Base-by-base conservation (phyloP, 139 green algal genomes). In the Chlorella sorokiniana region DNA sequence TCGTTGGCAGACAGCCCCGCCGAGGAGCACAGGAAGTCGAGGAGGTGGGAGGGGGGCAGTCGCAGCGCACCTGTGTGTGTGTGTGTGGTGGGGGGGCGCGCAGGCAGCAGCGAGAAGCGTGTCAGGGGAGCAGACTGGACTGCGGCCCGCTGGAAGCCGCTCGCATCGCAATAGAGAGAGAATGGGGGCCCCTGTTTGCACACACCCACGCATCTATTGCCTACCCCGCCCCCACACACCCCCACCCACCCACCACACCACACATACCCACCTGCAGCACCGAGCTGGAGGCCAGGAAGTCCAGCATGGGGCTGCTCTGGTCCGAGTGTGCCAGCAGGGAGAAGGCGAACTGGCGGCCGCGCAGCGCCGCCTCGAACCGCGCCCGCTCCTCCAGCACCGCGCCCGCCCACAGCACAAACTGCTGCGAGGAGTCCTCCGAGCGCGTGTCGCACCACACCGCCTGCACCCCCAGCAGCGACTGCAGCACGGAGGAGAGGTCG, bases 381-480 rank as follows among this genome's bases (percentile, higher is more conserved):
- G 88, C 70, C 78, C 87, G 81, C 33, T 92, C 84, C 64, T 94
- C 89, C 44, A 98, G 84, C 62, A 97, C 85, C 63, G 89, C 91
- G 3, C 93, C 93, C 11, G 90, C 92, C 94, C 94, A 98, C 45
- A 97, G 87, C 67, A 98, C 94, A 91, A 98, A 98, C 56, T 93
- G 90, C 89, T 97, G 90, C n/a, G 76, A 89, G 69, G 88, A 90
- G 70, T 91, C 77, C 70, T 93, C 88, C 23, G 83, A 91, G 64
- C 88, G 77, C 1, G 91, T 91, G 81, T 97, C 92, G 74, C 91
- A 96, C 91, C 91, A 95, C 75, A 98, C 94, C 52, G 91, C 88
- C 77, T 91, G 80, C 72, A 96, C 91, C 14, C 92, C 90, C 81
- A 98, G 89, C 79, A 96, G 83, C 25, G 88, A 37, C 33, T 84